phyloP scores from a whole-genome alignment of 345 rosid species.

The Acer campestre region DNA sequence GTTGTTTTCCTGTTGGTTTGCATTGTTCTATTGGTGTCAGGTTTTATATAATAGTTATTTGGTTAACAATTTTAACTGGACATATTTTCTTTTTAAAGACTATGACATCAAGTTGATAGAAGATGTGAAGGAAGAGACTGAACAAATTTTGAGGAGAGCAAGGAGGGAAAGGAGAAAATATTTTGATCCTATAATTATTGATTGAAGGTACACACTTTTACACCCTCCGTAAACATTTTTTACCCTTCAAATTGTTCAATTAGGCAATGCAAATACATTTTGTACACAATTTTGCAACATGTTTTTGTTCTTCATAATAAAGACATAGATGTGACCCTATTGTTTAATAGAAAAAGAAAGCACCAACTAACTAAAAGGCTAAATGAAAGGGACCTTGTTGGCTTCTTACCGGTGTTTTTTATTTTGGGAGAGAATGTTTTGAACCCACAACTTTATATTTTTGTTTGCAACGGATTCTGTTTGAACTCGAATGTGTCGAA shows the following conservation, averaged over 20 bases:
- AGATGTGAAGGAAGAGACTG: conserved; percentile 64
- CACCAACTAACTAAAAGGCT: background rate
- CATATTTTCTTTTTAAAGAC: conserved; percentile 10
- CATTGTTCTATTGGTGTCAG: background rate
- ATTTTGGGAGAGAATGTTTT: too few relatives aligned
- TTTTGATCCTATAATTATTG: conserved; percentile 61
- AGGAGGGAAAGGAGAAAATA: conserved; percentile 77
- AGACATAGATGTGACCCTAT: background rate
- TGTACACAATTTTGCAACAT: background rate
- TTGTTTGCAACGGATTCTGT: too few relatives aligned
- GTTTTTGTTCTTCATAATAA: conserved; percentile 3
- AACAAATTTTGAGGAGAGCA: conserved; percentile 66
- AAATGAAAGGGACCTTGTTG: background rate
- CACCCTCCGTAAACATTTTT: background rate
- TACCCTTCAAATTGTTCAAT: background rate
- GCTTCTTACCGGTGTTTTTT: background rate
- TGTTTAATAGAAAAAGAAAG: background rate
- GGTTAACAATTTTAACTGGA: background rate
- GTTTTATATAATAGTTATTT: background rate
- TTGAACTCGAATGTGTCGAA: too few relatives aligned
- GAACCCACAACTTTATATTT: too few relatives aligned
- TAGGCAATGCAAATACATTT: background rate
- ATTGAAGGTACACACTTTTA: conserved; percentile 48
- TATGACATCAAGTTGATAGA: conserved; percentile 37
- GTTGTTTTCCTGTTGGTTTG: background rate